These are phyloP conservation scores for Thymus quinquecostatus DNA, from an alignment of 257 asterid genomes.

Conservation along the genomic window DNA sequence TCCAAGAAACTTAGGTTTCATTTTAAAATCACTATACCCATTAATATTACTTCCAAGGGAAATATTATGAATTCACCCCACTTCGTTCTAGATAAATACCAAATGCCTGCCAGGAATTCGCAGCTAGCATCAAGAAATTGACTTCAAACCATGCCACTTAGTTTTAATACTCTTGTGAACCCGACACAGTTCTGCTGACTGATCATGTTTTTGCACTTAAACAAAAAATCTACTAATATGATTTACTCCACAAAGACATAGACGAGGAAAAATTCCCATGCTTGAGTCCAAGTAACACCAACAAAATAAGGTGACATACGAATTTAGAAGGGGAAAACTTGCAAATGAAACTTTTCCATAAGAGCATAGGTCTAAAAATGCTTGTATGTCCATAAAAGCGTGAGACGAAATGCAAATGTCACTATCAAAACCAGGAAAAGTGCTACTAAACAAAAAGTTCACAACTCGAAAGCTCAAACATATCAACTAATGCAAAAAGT, in stretches of 20 bases:
- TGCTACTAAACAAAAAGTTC: background rate
- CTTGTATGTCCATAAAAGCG: background rate
- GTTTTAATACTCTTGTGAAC: background rate
- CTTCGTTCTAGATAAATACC: background rate
- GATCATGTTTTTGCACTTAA: background rate
- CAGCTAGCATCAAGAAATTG: background rate
- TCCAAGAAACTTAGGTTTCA: background rate
- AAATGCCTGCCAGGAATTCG: background rate
- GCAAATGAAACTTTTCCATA: background rate
- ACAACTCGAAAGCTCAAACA: background rate
- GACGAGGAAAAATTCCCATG: background rate
- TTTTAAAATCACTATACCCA: background rate
- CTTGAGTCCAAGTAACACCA: background rate
- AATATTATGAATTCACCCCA: background rate
- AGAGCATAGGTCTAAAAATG: background rate
- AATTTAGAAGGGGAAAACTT: background rate
- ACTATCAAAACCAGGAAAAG: background rate
- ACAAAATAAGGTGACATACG: background rate
- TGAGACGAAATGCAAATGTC: background rate
- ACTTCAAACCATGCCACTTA: background rate
- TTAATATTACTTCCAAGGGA: background rate
- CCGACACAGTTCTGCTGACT: no score
- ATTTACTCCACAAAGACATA: background rate
- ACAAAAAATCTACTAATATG: background rate
- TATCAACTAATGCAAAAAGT: background rate